Evolutionary conservation across 805 yeast species (phyloP).

Genomic region (Cyberlindnera lachancei): DNA sequence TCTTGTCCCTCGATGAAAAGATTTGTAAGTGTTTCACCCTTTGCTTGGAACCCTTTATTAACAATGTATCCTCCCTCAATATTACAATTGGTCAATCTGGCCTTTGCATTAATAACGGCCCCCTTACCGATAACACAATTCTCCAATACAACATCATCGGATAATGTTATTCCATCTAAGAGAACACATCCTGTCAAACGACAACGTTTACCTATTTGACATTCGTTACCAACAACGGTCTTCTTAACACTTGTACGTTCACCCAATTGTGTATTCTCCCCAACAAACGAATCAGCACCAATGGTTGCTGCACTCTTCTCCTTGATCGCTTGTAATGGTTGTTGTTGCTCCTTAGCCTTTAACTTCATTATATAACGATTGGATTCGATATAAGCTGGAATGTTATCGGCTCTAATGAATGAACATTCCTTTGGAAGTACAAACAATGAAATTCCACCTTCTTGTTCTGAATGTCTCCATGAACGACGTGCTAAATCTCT

Average conservation of each 20-base stretch:
- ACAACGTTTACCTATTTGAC: conserved; percentile 78
- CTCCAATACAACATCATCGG: conserved; percentile 69
- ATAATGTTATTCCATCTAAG: conserved; percentile 61
- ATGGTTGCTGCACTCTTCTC: conserved; percentile 57
- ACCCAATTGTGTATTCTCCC: conserved; percentile 56
- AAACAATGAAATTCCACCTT: conserved; percentile 61
- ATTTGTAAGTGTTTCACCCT: conserved; percentile 51
- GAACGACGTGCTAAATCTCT: conserved; percentile 87
- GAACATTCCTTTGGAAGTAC: conserved; percentile 61
- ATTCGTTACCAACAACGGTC: conserved; percentile 68
- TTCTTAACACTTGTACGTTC: conserved; percentile 84
- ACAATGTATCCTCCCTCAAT: conserved; percentile 78
- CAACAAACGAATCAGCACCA: conserved; percentile 83
- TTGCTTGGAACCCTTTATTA: conserved; percentile 39
- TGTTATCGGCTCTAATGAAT: conserved; percentile 72
- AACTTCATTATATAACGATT: conserved; percentile 69
- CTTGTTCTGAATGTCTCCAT: conserved; percentile 65
- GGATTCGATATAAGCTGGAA: conserved; percentile 82
- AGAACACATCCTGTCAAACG: conserved; percentile 82
- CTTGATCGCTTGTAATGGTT: conserved; percentile 16
- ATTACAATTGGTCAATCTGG: conserved; percentile 69
- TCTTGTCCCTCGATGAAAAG: conserved; percentile 23
- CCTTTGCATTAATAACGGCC: conserved; percentile 57
- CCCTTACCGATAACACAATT: conserved; percentile 78
- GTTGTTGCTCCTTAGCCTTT: conserved; percentile 38